Conservation (phyloP, 768 basidiomycete species). For the Wakefieldia striispora region DNA sequence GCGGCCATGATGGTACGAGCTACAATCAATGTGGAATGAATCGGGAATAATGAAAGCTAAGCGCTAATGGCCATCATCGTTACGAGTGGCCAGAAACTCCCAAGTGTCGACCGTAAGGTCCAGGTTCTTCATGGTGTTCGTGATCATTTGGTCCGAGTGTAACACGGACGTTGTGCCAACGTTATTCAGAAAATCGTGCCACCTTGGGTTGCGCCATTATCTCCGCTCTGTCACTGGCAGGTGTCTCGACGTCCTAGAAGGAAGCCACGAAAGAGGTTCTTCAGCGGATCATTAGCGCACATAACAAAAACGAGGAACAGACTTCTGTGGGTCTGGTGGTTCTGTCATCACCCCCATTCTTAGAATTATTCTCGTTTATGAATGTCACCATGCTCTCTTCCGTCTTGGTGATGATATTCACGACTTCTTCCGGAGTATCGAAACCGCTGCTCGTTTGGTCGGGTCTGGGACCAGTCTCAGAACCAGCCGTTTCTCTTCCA, state of each 20-base stretch:
- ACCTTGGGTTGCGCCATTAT: constrained; percentile 12
- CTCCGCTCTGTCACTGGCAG: neutral
- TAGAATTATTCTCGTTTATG: neutral
- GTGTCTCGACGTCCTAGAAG: constrained; percentile 9
- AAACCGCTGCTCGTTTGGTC: neutral
- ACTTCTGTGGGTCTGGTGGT: constrained; percentile 14
- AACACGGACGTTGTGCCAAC: constrained; percentile 12
- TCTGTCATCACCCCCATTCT: neutral
- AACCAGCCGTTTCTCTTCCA: constrained; percentile 6
- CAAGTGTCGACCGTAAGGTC: neutral
- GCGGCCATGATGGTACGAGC: neutral
- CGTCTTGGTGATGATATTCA: neutral
- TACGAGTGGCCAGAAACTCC: neutral
- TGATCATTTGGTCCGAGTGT: constrained; percentile 1
- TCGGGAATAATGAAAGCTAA: neutral
- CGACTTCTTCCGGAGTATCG: neutral
- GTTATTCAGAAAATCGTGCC: constrained; percentile 42
- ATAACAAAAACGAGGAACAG: constrained; percentile 10
- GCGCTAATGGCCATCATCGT: neutral
- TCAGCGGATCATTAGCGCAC: constrained; percentile 11
- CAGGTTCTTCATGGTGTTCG: neutral
- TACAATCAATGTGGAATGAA: neutral
- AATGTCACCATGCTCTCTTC: neutral
- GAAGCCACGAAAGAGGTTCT: constrained; percentile 3
- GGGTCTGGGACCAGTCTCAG: neutral